Conservation (phyloP, 2,329 filamentous ascomycete species). For the Magnaporthales sp. region DNA sequence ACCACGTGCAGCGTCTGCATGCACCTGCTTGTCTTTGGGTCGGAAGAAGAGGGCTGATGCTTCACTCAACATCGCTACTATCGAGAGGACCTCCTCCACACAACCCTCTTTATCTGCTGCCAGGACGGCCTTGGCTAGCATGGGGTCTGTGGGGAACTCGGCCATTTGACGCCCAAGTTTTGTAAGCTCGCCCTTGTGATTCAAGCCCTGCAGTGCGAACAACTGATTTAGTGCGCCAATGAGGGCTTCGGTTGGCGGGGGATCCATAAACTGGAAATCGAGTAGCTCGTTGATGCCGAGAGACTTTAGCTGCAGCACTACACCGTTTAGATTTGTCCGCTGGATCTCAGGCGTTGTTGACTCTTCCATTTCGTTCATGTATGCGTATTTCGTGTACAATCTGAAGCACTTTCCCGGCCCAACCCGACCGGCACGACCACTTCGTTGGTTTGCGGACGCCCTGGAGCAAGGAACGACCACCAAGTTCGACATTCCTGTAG, state of each 20-base stretch:
- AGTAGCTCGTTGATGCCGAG: conserved; percentile 88
- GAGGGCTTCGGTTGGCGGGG: conserved; percentile 80
- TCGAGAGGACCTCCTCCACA: conserved; percentile 83
- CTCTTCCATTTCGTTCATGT: conserved; percentile 91
- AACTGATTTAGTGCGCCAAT: conserved; percentile 85
- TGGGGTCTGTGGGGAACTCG: conserved; percentile 87
- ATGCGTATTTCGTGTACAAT: conserved; percentile 87
- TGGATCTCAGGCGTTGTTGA: conserved; percentile 90
- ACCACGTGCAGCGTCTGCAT: conserved; percentile 82
- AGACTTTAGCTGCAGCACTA: conserved; percentile 80
- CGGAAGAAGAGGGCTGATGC: conserved; percentile 85
- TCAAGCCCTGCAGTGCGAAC: conserved; percentile 82
- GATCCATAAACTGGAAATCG: conserved; percentile 94
- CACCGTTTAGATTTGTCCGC: conserved; percentile 74
- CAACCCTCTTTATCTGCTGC: conserved; percentile 87
- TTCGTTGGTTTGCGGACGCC: conserved; percentile 86
- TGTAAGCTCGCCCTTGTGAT: conserved; percentile 80
- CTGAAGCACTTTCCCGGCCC: conserved; percentile 89
- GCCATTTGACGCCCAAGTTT: conserved; percentile 91
- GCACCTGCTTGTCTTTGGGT: conserved; percentile 94
- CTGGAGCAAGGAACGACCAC: conserved; percentile 86
- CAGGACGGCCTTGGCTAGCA: conserved; percentile 82
- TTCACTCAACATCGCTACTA: conserved; percentile 92
- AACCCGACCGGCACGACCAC: conserved; percentile 85
- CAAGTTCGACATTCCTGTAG: conserved; percentile 85